A percentile compares a stretch with the other conserved stretches of the same genome.
phyloP scores from a whole-genome alignment of 305 asterid genomes.

The Solanum hybrid region DNA sequence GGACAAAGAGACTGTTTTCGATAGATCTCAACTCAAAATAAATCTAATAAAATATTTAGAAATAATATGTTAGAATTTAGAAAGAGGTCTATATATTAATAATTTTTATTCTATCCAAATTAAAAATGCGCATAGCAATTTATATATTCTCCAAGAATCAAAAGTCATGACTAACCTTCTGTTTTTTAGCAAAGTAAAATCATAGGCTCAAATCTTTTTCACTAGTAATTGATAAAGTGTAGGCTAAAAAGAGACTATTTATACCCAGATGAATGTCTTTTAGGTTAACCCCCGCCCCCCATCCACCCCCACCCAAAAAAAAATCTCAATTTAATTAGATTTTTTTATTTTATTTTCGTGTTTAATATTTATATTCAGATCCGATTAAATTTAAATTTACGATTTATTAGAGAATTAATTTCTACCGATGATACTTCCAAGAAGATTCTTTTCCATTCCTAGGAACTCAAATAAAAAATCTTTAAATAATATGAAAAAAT shows the following conservation, averaged over 20 bases:
- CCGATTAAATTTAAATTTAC: background rate
- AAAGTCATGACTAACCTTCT: background rate
- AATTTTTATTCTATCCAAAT: background rate
- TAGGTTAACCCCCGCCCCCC: background rate
- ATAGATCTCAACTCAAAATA: background rate
- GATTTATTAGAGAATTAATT: accelerated
- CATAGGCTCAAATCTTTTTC: background rate
- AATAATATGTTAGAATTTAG: background rate
- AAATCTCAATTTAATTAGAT: background rate
- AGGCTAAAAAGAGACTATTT: background rate
- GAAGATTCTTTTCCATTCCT: background rate
- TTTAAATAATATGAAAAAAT: no score
- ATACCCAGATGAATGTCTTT: background rate
- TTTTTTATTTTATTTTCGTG: background rate
- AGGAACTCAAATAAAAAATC: background rate
- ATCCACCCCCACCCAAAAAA: background rate
- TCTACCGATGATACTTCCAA: accelerated
- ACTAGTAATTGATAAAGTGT: background rate
- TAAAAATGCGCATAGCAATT: background rate
- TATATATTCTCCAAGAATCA: background rate
- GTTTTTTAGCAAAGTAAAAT: background rate
- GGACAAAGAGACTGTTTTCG: background rate
- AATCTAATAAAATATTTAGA: background rate
- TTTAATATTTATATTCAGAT: background rate
- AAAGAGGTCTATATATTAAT: background rate